Evolutionary conservation across 306 rosid species (phyloP).

Genomic region (Citrullus mucosospermus): DNA sequence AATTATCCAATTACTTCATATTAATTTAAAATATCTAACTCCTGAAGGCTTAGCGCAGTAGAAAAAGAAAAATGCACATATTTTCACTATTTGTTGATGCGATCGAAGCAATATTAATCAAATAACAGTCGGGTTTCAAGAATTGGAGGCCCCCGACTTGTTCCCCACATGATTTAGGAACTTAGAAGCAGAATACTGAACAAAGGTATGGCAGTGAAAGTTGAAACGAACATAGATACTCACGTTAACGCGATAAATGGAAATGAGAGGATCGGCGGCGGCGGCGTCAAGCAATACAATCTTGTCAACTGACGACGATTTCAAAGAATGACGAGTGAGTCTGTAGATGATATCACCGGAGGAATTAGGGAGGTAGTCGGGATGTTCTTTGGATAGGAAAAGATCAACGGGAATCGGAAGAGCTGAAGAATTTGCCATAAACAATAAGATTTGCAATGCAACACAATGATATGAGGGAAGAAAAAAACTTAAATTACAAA

Average conservation of each 20-base stretch:
- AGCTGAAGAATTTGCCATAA: constrained; percentile 10
- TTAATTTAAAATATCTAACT: too few species aligned
- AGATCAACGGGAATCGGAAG: constrained; percentile 58
- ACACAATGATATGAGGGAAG: too few species aligned
- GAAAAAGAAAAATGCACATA: too few species aligned
- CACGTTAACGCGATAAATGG: constrained; percentile 30
- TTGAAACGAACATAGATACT: constrained; percentile 12
- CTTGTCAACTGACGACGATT: constrained; percentile 20
- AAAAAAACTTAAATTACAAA: too few species aligned
- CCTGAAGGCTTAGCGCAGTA: too few species aligned
- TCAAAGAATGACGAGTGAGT: constrained; percentile 30
- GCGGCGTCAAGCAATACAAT: constrained; percentile 36
- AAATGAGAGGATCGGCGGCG: constrained; percentile 38
- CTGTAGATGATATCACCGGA: constrained; percentile 28
- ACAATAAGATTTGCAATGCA: neutral
- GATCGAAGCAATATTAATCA: neutral
- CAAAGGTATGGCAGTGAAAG: neutral
- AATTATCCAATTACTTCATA: neutral
- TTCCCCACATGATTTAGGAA: neutral
- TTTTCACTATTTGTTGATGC: too few species aligned
- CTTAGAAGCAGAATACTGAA: neutral
- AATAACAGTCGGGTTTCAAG: neutral
- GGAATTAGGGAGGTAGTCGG: constrained; percentile 35
- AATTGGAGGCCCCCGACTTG: neutral
- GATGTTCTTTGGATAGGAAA: constrained; percentile 59